Conservation (phyloP, 2,329 filamentous ascomycete species). For the Apiospora kogelbergensis region DNA sequence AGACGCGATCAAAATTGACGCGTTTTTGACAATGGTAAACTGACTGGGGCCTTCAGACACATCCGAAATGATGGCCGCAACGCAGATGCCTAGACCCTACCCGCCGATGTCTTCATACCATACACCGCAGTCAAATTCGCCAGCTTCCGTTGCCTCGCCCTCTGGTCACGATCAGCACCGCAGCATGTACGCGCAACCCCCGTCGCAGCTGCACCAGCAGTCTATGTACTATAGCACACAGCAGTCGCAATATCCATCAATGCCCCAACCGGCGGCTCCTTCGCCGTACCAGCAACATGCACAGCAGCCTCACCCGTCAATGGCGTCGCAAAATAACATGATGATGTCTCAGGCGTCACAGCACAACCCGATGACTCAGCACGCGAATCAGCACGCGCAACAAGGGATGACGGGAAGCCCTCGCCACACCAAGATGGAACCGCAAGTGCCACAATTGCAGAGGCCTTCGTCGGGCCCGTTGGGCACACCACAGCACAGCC, state of each 20-base stretch:
- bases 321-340: constrained; percentile 65
- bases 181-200: constrained; percentile 78
- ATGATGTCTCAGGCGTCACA: constrained; percentile 65
- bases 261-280: constrained; percentile 61
- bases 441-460: constrained; percentile 62
- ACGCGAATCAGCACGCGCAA: constrained; percentile 56
- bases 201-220: constrained; percentile 75
- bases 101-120: constrained; percentile 83
- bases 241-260: constrained; percentile 63
- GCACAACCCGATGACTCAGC: constrained; percentile 56
- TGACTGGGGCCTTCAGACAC: constrained; percentile 44
- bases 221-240: constrained; percentile 73
- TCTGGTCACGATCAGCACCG: constrained; percentile 88
- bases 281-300: constrained; percentile 63
- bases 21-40: constrained; percentile 15
- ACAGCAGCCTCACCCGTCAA: constrained; percentile 55
- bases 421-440: constrained; percentile 61
- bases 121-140: constrained; percentile 92
- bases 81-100: constrained; percentile 73
- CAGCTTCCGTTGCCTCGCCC: constrained; percentile 87
- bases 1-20: background rate
- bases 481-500: constrained; percentile 43
- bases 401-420: constrained; percentile 61
- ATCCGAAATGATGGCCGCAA: constrained; percentile 67
- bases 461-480: constrained; percentile 52